phyloP scores from a whole-genome alignment of 2,329 filamentous ascomycete genomes.

The Helicocarpus griseus region DNA sequence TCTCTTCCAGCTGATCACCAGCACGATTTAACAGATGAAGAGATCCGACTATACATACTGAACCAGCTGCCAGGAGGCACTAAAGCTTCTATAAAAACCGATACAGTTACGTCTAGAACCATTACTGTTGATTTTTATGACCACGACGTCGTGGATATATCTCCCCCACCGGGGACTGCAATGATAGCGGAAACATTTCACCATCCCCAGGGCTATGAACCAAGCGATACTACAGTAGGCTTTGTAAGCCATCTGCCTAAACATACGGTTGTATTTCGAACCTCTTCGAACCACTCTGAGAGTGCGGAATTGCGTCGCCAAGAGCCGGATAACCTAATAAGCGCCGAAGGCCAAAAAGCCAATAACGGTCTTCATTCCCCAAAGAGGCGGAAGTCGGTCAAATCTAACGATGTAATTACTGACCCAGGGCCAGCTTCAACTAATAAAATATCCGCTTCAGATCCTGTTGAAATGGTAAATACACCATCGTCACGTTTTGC shows the following conservation, averaged over 20 bases:
- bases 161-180: constrained; percentile 36
- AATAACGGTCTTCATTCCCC: not conserved
- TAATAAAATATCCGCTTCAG: not conserved
- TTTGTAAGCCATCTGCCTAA: constrained; percentile 21
- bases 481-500: constrained; percentile 4
- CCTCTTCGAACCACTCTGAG: constrained; percentile 32
- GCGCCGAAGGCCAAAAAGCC: not conserved
- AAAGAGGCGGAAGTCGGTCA: not conserved
- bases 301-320: constrained; percentile 25
- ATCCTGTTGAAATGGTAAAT: not conserved
- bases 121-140: constrained; percentile 40
- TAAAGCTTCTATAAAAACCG: constrained; percentile 34
- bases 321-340: constrained; percentile 1
- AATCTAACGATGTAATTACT: not conserved
- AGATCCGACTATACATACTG: constrained; percentile 39
- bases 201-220: constrained; percentile 41
- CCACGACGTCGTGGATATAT: constrained; percentile 32
- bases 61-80: constrained; percentile 34
- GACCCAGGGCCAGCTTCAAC: not conserved
- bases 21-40: constrained; percentile 34
- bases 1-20: constrained; percentile 27
- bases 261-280: constrained; percentile 38
- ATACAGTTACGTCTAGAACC: constrained; percentile 35
- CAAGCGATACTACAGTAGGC: constrained; percentile 24
- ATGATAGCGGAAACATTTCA: constrained; percentile 38